Evolutionary conservation across 306 rosid genomes (phyloP).

Genomic region (Castanopsis chinensis): DNA sequence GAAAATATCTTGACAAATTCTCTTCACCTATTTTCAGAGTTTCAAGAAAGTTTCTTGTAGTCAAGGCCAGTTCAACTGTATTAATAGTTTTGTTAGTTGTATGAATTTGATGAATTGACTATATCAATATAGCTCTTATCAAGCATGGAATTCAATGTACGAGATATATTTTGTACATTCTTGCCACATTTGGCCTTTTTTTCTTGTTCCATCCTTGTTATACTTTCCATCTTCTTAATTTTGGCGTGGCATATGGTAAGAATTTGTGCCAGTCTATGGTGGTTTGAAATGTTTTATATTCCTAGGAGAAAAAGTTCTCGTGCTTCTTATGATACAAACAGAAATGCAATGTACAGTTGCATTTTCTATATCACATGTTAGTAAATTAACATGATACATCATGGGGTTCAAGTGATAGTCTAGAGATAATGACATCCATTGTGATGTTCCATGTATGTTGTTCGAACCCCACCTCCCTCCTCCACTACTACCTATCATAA

Average conservation of each 20-base stretch:
- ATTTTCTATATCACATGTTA: neutral
- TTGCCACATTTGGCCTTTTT: neutral
- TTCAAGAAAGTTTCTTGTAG: neutral
- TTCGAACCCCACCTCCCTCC: no score
- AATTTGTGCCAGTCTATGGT: neutral
- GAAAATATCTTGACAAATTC: neutral
- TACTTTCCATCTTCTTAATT: neutral
- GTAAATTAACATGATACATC: neutral
- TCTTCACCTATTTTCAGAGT: neutral
- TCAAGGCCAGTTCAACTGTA: neutral
- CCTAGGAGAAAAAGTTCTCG: neutral
- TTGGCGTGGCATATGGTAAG: neutral
- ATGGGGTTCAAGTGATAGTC: no score
- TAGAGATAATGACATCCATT: no score
- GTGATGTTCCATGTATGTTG: no score
- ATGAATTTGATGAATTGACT: no score
- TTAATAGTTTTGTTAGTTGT: no score
- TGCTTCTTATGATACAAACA: neutral
- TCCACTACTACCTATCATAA: no score
- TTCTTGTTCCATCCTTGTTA: neutral
- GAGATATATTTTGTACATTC: neutral
- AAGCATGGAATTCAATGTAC: neutral
- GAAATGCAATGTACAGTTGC: neutral
- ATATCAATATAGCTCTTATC: neutral
- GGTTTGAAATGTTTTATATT: neutral